Conservation (phyloP, 805 yeast genomes). For the Yarrowia deformans region DNA sequence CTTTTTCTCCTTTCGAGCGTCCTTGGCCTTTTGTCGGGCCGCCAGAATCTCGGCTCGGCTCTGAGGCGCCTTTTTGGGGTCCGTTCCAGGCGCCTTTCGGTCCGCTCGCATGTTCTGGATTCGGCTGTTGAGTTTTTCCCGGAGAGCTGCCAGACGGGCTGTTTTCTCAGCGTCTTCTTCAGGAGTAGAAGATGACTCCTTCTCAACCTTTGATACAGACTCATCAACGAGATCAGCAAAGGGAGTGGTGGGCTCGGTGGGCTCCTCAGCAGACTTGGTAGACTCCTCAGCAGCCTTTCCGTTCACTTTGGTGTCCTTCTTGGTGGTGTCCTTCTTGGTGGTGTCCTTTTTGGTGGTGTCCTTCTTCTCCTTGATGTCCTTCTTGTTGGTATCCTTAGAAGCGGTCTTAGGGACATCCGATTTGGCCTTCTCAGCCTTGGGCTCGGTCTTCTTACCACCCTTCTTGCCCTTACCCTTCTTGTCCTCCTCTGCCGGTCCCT, state of each 20-base stretch:
- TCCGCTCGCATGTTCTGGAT: constrained; percentile 73
- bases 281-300: not conserved
- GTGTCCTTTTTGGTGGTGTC: not conserved
- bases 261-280: not conserved
- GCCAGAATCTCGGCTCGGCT: constrained; percentile 82
- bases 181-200: not conserved
- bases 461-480: not conserved
- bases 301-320: constrained; percentile 42
- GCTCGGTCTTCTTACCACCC: constrained; percentile 31
- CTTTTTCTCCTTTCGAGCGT: constrained; percentile 53
- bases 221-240: constrained; percentile 43
- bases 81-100: constrained; percentile 92
- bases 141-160: constrained; percentile 65
- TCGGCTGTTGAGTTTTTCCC: constrained; percentile 78
- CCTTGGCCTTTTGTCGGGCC: constrained; percentile 63
- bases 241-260: constrained; percentile 40
- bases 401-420: constrained; percentile 9
- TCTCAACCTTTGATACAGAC: constrained; percentile 41
- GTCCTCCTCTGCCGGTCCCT: constrained; percentile 41
- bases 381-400: too few relatives aligned
- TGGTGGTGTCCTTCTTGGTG: constrained; percentile 39
- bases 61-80: constrained; percentile 78
- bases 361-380: constrained; percentile 6
- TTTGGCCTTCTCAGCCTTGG: constrained; percentile 29
- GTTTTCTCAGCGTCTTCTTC: constrained; percentile 42